Percentiles rank a stretch among this genome's conserved stretches.
These are phyloP conservation scores for Arachis hypogaea DNA, from an alignment of 306 rosid species.

Conservation along the genomic window DNA sequence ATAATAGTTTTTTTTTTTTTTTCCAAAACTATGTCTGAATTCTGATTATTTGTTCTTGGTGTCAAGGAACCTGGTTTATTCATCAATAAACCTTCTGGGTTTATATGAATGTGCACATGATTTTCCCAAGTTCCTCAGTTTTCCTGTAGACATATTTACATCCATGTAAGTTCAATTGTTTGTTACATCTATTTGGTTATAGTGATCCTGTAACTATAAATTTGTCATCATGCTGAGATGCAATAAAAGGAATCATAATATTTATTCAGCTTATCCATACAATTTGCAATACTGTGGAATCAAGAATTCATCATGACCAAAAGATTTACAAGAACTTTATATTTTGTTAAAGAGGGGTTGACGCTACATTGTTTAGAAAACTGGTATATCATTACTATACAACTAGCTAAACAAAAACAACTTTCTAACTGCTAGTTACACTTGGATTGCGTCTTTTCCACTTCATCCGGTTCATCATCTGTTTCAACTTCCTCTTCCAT, in stretches of 20 bases:
- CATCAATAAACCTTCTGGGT: constrained; percentile 8
- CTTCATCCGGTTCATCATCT: constrained; percentile 48
- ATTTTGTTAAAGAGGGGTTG: constrained; percentile 29
- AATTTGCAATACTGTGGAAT: not conserved
- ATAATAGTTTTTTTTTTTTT: not conserved
- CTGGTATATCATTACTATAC: constrained; percentile 51
- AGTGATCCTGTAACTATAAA: not conserved
- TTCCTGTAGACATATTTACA: not conserved
- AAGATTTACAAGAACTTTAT: constrained; percentile 21
- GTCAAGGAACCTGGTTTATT: constrained; percentile 5
- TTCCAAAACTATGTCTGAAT: not conserved
- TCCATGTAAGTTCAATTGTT: not conserved
- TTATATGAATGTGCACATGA: not conserved
- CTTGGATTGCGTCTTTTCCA: constrained; percentile 22
- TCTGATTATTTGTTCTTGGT: not conserved
- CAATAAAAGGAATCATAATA: too few relatives aligned
- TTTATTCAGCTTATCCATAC: too few relatives aligned
- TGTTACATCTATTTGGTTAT: not conserved
- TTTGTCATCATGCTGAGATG: too few relatives aligned
- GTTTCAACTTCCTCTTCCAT: constrained; percentile 63
- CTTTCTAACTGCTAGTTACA: constrained; percentile 34
- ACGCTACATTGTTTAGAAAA: constrained; percentile 28
- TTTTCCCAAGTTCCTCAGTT: not conserved
- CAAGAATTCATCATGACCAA: not conserved
- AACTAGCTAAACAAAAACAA: constrained; percentile 7